These are phyloP conservation scores for Rhodotorula sp. DNA, from an alignment of 1,284 basidiomycete species.

Conservation along the genomic window DNA sequence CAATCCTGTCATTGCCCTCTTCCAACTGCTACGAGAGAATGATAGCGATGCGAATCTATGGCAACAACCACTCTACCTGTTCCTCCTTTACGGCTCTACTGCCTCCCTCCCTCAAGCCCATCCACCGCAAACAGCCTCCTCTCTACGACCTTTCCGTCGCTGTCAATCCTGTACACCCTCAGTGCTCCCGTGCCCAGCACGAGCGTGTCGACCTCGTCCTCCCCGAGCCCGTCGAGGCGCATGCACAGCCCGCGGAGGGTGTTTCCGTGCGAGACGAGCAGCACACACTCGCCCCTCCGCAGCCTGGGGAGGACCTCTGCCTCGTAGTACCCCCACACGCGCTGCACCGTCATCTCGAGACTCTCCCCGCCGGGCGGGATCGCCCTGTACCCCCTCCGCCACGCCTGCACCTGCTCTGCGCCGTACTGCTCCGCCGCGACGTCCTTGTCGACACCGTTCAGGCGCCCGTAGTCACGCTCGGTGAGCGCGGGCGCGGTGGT, in stretches of 20 bases:
- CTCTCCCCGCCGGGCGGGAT: constrained; percentile 13
- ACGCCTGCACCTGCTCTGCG: constrained; percentile 14
- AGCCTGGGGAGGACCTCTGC: constrained; percentile 5
- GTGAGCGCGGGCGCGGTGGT: not conserved
- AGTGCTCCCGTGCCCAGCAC: constrained; percentile 22
- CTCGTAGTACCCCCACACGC: constrained; percentile 19
- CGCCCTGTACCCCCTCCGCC: constrained; percentile 13
- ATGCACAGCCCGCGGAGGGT: constrained; percentile 24
- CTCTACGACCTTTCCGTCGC: constrained; percentile 6
- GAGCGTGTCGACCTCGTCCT: constrained; percentile 13
- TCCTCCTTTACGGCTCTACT: not conserved
- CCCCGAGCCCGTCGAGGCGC: constrained; percentile 16
- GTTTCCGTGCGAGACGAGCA: constrained; percentile 22
- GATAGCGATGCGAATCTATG: not conserved
- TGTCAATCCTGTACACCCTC: constrained; percentile 16
- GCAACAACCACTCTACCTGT: not conserved
- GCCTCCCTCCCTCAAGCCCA: constrained; percentile 16
- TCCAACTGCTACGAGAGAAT: not conserved
- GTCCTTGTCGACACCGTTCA: constrained; percentile 23
- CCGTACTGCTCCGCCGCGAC: constrained; percentile 11
- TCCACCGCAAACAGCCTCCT: constrained; percentile 7
- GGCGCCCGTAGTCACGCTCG: constrained; percentile 25
- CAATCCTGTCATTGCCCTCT: not conserved
- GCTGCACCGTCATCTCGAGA: constrained; percentile 6
- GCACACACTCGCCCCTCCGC: constrained; percentile 2